Base-by-base conservation (phyloP, 805 yeast species). In the Candida sanyiensis region DNA sequence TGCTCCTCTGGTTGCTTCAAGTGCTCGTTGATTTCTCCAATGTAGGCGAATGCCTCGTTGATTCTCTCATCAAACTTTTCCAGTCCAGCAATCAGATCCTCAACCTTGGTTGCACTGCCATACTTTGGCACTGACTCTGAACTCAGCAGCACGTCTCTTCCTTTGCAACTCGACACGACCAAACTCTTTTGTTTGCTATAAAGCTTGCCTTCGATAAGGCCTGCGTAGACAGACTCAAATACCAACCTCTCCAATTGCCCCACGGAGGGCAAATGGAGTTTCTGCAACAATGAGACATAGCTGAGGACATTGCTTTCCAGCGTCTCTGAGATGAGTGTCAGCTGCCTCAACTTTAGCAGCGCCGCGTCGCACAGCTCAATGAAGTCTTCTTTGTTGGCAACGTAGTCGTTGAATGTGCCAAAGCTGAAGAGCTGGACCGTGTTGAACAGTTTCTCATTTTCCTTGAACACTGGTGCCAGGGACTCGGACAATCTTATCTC, bases 391-490 rank as follows among this genome's bases (percentile, higher is more conserved):
- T 20, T 25, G 10, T 46, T 28, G 7, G 33, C 17, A 7, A 18
- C 16, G 33, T 52, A 54, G 37, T 54, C 47, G 2, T 38, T 18
- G 13, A 38, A 45, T 7, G 37, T 40, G 1, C 60, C 60, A 38
- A 56, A 56, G 39, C 56, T 40, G 42, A 53, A 56, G 5, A 56
- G 36, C 12, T 48, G 47, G 15, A 54, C 32, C 1, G 60, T 56
- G 34, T 45, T 44, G 21, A 28, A 31, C 11, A 51, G 40, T 22
- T 35, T 12, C 5, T 29, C 37, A 16, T 52, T 40, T 8, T 39
- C 33, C 7, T 21, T 13, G 22, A 35, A 39, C 7, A 40, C 11
- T 7, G 18, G 20, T 7, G 13, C 16, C 13, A 42, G 24, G 5
- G 41, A 36, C 0, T 34, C 12, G 12, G 36, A 26, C 7, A 43